phyloP scores from a whole-genome alignment of 2,329 filamentous ascomycete species.

The Arthrobotrys musiformis region DNA sequence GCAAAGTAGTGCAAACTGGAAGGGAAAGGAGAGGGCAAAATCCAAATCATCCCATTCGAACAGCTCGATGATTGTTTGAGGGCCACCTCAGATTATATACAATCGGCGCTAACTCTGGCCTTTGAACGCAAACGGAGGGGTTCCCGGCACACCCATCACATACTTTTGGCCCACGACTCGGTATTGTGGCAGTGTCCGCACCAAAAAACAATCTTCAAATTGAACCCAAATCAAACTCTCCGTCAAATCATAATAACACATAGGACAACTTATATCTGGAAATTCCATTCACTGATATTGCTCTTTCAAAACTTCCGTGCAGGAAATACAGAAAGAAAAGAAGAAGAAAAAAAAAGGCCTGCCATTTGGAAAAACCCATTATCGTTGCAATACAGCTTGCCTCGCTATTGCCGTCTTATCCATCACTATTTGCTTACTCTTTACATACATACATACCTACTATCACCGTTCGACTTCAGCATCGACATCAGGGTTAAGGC shows the following conservation, averaged over 20 bases:
- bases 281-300: too few species aligned
- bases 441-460: too few species aligned
- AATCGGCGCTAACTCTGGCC: conserved; percentile 49
- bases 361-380: conserved; percentile 1
- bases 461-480: background rate
- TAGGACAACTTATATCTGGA: too few species aligned
- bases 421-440: background rate
- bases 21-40: too few species aligned
- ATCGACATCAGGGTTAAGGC: too few species aligned
- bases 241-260: background rate
- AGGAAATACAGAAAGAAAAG: background rate
- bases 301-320: background rate
- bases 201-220: conserved; percentile 14
- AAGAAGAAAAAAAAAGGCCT: too few species aligned
- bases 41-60: conserved; percentile 40
- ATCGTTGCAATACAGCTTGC: background rate
- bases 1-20: conserved; percentile 13
- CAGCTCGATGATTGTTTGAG: conserved; percentile 41
- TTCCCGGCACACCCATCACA: conserved; percentile 21
- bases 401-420: background rate
- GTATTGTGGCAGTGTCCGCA: conserved; percentile 48
- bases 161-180: conserved; percentile 15
- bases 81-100: conserved; percentile 50
- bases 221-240: conserved; percentile 31
- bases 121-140: conserved; percentile 40